Percentiles rank a stretch among this genome's conserved stretches.
Conservation (phyloP, 2,329 filamentous ascomycete genomes). For the Exophiala sideris region DNA sequence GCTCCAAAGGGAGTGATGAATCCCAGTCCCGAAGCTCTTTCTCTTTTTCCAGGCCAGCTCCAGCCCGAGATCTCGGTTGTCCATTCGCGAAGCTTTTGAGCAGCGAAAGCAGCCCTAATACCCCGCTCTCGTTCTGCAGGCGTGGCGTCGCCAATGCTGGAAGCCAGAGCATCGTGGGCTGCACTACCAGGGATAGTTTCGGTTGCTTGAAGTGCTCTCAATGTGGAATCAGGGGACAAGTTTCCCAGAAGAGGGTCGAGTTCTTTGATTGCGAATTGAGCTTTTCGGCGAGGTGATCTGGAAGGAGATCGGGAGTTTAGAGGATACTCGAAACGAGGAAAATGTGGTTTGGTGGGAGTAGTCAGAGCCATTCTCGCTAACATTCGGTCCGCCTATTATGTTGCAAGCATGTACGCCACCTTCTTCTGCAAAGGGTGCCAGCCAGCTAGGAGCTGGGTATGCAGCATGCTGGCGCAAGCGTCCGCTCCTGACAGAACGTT, state of each 20-base stretch:
- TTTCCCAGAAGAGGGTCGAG: conserved; percentile 50
- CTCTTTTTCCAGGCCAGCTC: conserved; percentile 51
- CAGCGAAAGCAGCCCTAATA: conserved; percentile 56
- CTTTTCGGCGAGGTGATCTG: conserved; percentile 38
- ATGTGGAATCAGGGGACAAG: conserved; percentile 53
- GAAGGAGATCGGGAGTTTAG: conserved; percentile 37
- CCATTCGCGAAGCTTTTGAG: conserved; percentile 58
- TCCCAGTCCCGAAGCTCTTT: conserved; percentile 40
- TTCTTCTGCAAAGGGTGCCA: conserved; percentile 10
- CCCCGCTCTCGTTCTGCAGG: conserved; percentile 57
- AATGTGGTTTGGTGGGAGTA: conserved; percentile 24
- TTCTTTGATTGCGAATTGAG: conserved; percentile 36
- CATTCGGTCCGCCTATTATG: conserved; percentile 4
- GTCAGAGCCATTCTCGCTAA: conserved; percentile 19
- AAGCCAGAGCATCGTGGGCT: conserved; percentile 40
- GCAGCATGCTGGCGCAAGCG: conserved; percentile 15
- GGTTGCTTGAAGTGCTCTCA: conserved; percentile 48
- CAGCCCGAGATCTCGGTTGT: conserved; percentile 57
- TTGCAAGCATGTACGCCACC: conserved; percentile 5
- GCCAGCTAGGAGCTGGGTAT: conserved; percentile 6
- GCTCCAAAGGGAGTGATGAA: conserved; percentile 34
- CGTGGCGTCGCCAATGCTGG: conserved; percentile 55
- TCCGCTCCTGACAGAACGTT: not conserved
- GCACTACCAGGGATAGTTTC: conserved; percentile 40
- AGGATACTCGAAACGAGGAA: conserved; percentile 25